Base-by-base conservation (phyloP, 2,329 filamentous ascomycete species). In the Fusarium pseudoanthophilum region DNA sequence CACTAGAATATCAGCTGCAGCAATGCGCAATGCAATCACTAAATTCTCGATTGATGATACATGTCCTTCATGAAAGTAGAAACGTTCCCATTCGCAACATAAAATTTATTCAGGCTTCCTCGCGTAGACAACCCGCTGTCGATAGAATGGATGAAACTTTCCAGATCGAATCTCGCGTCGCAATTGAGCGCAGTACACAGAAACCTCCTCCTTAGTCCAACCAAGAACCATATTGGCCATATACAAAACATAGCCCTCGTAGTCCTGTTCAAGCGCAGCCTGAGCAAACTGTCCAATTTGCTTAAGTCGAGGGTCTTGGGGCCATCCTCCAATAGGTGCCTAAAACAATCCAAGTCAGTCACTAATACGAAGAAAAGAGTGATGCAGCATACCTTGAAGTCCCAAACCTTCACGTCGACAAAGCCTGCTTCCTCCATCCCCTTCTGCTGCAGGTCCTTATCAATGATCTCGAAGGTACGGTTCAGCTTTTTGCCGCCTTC, bases 161-260 rank as follows among this genome's bases (percentile, higher is more conserved):
- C 74, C 73, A 2, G 76, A 76, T 6, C 79, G 73, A 7, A 81
- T 75, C 60, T 81, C 80, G 15, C 79, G 78, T 24, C 79, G 78
- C 16, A 83, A 77, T 32, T 81, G 77, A 5, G 78, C 80, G 20
- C 82, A 79, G 56, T 82, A 83, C 7, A 79, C 67, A 2, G 79
- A 68, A 0, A 83, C 79, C 8, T 84, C 80, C 5, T 80, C 77
- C 14, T 72, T 77, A 0, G 77, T 75, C 83, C 82, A 84, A 0
- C 80, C 80, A 20, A 83, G 80, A 56, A 83, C 78, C 21, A 82
- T 78, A 0, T 64, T 77, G 1, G 78, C 79, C 71, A 84, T 79
- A 40, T 78, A 82, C 13, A 81, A 48, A 5, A 79, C 73, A 24
- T 76, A 79, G 1, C 82, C 82, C 51, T 83, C 81, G 14, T 81